Evolutionary conservation across 495 filamentous ascomycete species (phyloP).

Genomic region (Penicillium cataractarum): DNA sequence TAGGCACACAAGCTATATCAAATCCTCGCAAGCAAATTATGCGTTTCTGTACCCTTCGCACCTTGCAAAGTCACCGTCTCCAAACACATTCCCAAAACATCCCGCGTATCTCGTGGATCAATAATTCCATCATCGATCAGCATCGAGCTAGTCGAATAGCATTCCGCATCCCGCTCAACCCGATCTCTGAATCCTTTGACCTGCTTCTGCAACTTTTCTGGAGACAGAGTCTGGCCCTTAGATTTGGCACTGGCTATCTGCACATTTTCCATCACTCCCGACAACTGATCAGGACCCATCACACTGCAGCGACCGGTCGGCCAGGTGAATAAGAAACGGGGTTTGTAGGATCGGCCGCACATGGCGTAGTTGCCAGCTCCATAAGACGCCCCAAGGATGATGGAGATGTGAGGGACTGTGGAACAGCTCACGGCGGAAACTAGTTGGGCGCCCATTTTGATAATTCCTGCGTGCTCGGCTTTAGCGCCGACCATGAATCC

Average conservation of each 20-base stretch:
- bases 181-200: slow-evolving; percentile 22
- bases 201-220: slow-evolving; percentile 25
- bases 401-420: slow-evolving; percentile 37
- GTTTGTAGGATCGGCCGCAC: slow-evolving; percentile 36
- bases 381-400: slow-evolving; percentile 39
- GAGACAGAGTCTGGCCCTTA: slow-evolving; percentile 22
- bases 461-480: slow-evolving; percentile 38
- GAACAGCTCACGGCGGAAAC: slow-evolving; percentile 38
- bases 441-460: slow-evolving; percentile 37
- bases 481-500: slow-evolving; percentile 42
- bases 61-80: slow-evolving; percentile 29
- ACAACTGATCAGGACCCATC: slow-evolving; percentile 38
- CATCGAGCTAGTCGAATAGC: slow-evolving; percentile 33
- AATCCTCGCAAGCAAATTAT: slow-evolving; percentile 21
- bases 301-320: slow-evolving; percentile 39
- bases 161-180: slow-evolving; percentile 29
- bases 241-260: slow-evolving; percentile 27
- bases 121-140: slow-evolving; percentile 41
- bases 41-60: slow-evolving; percentile 24
- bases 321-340: slow-evolving; percentile 40
- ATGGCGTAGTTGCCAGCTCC: slow-evolving; percentile 43
- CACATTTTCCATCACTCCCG: slow-evolving; percentile 38
- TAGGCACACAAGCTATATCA: neutral
- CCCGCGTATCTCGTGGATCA: slow-evolving; percentile 38
- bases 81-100: slow-evolving; percentile 39